Base-by-base conservation (phyloP, 2,329 filamentous ascomycete genomes). In the Mariannaea elegans region DNA sequence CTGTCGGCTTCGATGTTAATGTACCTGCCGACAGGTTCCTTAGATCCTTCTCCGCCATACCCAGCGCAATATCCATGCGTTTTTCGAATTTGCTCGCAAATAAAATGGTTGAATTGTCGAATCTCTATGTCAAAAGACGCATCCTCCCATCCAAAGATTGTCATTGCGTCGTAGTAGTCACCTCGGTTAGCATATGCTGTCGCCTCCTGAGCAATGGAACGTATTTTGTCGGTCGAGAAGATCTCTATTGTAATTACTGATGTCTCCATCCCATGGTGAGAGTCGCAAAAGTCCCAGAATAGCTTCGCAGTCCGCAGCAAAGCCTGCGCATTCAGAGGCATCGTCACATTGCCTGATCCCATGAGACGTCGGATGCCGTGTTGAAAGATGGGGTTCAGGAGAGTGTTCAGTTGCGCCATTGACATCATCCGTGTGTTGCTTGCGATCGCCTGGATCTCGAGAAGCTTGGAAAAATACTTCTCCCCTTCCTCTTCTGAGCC, bases 111-210 rank as follows among this genome's bases (percentile, higher is more conserved):
- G 67, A 79, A 80, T 2, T 68, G 64, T 0, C 78, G 72, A 18
- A 79, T 72, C 9, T 73, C 68, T 1, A 31, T 29, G 58, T 83
- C 81, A 19, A 76, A 72, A 7, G 61, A 66, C 3, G 68, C 34
- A 34, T 79, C 73, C 2, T 73, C 72, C 81, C 81, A 83, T 10
- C 75, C 72, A 27, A 80, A 72, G 6, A 68, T 65, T 2, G 79
- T 73, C 50, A 79, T 71, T 2, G 77, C 76, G 46, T 83, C 81
- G 61, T 80, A 80, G 34, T 80, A 79, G 6, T 68, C 67, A 7
- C 78, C 80, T 4, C 81, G 75, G 60, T 79, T 81, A 3, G 80
- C 78, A 56, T 81, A 81, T 0, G 81, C 77, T 6, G 77, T 84
- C 1, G 72, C 75, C 2, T 71, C 61, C 1, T 72, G 62, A 0